Base-by-base conservation (phyloP, 2,329 filamentous ascomycete species). In the Esteya vermicola region DNA sequence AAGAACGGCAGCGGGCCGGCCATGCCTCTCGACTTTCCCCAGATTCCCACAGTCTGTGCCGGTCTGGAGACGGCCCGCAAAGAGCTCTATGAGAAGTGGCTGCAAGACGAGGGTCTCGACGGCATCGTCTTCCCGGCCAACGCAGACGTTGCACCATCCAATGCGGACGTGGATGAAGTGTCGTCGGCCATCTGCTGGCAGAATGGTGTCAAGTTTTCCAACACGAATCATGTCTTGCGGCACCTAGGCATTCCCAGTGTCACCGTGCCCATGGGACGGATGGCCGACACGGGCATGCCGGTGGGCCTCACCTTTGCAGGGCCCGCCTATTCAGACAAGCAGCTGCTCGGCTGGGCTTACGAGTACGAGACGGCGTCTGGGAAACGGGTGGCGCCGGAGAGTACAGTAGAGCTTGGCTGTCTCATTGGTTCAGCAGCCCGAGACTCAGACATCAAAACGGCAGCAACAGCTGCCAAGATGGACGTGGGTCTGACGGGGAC, bases 211-310 rank as follows among this genome's bases (percentile, higher is more conserved):
- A 63, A 61, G 31, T 74, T 72, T 42, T 64, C 61, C 0, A 70
- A 73, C 41, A 69, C 70, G 1, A 72, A 72, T 38, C 55, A 67
- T 2, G 65, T 64, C 0, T 54, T 75, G 1, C 56, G 69, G 9
- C 70, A 75, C 40, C 54, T 73, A 3, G 70, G 71, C 1, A 60
- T 75, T 1, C 71, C 71, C 0, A 70, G 65, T 0, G 59, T 75
- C 3, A 67, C 61, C 0, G 65, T 72, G 0, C 62, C 68, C 0
- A 73, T 74, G 70, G 70, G 70, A 0, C 42, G 59, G 1, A 59
- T 72, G 55, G 34, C 5, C 5, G 23, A 30, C 35, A 28, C 25
- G 13, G 35, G 16, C 35, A 37, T 37, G 25, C 23, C 35, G 18
- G 35, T 37, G 4, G 23, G 23, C 25, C 26, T 37, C 6, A 37